phyloP scores from a whole-genome alignment of 805 yeast species.

The Barnettozyma wickerhamii region DNA sequence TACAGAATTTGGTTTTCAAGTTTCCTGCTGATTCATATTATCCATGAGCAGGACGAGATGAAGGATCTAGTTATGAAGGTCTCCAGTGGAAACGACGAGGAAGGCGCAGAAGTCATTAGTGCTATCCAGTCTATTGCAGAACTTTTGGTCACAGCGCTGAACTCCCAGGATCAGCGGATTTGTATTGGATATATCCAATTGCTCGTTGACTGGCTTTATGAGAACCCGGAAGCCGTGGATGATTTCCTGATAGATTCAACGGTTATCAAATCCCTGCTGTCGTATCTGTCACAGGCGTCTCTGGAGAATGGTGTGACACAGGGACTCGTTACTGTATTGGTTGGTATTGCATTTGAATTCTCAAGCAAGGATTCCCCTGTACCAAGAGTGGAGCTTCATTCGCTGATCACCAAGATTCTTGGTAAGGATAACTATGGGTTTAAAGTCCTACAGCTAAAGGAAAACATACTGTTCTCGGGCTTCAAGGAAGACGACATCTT shows the following conservation, averaged over 20 bases:
- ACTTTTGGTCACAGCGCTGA: slow-evolving; percentile 59
- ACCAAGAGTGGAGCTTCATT: slow-evolving; percentile 54
- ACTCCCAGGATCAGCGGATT: slow-evolving; percentile 64
- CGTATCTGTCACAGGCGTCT: slow-evolving; percentile 51
- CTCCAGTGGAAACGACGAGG: slow-evolving; percentile 52
- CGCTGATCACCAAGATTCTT: slow-evolving; percentile 61
- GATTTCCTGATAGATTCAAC: slow-evolving; percentile 69
- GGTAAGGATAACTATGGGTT: slow-evolving; percentile 78
- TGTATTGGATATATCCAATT: slow-evolving; percentile 76
- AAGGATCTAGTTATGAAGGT: slow-evolving; percentile 45
- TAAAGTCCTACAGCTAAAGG: slow-evolving; percentile 69
- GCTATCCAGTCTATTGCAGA: slow-evolving; percentile 77
- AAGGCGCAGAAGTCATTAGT: slow-evolving; percentile 65
- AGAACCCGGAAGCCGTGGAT: slow-evolving; percentile 67
- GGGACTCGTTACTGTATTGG: slow-evolving; percentile 64
- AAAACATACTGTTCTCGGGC: slow-evolving; percentile 48
- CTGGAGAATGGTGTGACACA: slow-evolving; percentile 57
- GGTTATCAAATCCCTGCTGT: slow-evolving; percentile 60
- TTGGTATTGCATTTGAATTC: slow-evolving; percentile 83
- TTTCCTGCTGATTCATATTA: slow-evolving; percentile 55
- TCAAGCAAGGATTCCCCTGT: slow-evolving; percentile 55
- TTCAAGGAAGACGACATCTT: slow-evolving; percentile 49
- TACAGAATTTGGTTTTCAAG: slow-evolving; percentile 84
- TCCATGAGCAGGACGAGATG: slow-evolving; percentile 50
- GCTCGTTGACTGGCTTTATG: slow-evolving; percentile 72